These are phyloP conservation scores for Phytophthora chlamydospora DNA, from an alignment of 352 stramenopile species.

Conservation along the genomic window DNA sequence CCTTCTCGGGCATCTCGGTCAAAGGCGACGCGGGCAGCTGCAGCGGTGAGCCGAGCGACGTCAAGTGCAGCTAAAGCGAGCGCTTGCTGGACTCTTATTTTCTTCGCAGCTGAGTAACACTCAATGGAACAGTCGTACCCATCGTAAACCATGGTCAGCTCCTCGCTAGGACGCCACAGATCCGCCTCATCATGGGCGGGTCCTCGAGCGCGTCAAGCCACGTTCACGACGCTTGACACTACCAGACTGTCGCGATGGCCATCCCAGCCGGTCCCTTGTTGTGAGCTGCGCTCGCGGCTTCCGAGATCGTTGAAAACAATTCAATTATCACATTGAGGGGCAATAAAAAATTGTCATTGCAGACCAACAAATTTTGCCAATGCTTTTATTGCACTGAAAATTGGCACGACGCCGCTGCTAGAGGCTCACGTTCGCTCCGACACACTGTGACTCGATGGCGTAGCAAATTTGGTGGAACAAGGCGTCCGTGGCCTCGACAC, in stretches of 20 bases:
- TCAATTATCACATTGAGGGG: no score
- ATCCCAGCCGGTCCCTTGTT: no score
- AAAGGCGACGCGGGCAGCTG: constrained; percentile 26
- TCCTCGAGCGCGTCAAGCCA: no score
- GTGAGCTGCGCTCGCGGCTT: neutral
- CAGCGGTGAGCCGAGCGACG: constrained; percentile 32
- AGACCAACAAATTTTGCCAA: neutral
- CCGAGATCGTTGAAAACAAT: no score
- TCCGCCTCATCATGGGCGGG: no score
- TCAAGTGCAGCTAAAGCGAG: constrained; percentile 25
- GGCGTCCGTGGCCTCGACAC: constrained; percentile 13
- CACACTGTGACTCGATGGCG: constrained; percentile 34
- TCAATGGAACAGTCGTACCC: no score
- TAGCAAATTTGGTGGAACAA: constrained; percentile 39
- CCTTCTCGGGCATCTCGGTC: constrained; percentile 30
- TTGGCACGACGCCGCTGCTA: neutral
- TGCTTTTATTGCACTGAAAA: no score
- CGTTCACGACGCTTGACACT: no score
- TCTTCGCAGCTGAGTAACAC: no score
- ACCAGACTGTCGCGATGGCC: no score
- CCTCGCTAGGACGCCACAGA: no score
- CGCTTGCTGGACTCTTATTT: neutral
- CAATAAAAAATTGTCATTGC: neutral
- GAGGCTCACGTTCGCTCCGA: constrained; percentile 9
- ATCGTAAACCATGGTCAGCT: no score